Evolutionary conservation across 257 asterid genomes (phyloP), one percentile per base, ranked within the genome.

Genomic region (Buddleja alternifolia): DNA sequence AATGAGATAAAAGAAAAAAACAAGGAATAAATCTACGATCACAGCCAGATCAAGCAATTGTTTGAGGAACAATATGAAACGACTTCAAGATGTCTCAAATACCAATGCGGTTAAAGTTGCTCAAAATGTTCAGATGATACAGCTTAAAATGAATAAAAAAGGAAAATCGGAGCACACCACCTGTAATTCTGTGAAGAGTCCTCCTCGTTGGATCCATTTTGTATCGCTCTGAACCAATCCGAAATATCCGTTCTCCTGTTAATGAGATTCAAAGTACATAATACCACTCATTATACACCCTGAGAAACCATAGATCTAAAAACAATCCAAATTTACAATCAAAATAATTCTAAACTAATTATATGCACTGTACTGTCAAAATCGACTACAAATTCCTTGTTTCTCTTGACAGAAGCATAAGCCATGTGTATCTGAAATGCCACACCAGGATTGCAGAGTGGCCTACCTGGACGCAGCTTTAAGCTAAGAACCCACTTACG

Each of bases 161-260:
- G 66, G 53, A 40, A 65, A 69, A 75, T 21, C 37, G 71, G 71
- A 77, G 57, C 32, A 69, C 50, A 77, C 80, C 77, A 89, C 96
- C 91, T 85, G 92, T 76, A 70, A 94, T 89, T 74, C 97, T 84
- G 66, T 82, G 93, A 69, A 91, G 90, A 3, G 95, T 87, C 77
- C 87, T 90, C 82, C 95, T 81, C 16, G 95, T 77, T 40, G 92
- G 80, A 63, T 94, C 99, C 97, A 94, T 90, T 83, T 72, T 91
- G 85, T 94, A 91, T 61, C 96, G 86, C 82, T 91, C 96, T 36
- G 92, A 85, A 74, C 99, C 97, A 84, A 91, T 73, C 58, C 96
- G 93, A 77, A 88, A 94, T 74, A 88, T 78, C 16, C 97, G 85
- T 67, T 91, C 93, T 68, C 99, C 99, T 94, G 96, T 75, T 74